Base-by-base conservation (phyloP, 306 rosid species). In the Acacia confusa region DNA sequence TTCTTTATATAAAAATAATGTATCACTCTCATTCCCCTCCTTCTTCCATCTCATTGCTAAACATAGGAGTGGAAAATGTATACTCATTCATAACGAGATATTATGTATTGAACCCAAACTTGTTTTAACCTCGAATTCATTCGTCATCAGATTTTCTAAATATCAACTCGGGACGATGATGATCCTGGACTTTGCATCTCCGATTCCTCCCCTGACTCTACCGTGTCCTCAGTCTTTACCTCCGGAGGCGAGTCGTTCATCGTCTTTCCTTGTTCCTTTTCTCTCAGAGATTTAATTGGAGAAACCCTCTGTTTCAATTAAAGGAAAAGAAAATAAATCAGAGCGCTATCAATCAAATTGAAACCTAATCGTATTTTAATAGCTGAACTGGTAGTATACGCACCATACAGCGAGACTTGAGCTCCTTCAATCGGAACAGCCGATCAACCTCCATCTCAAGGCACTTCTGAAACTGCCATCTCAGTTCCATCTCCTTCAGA, bases 361-460 rank as follows among this genome's bases (percentile, higher is more conserved):
- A 57, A 82, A 74, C 25, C 34, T 69, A 44, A 44, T 85, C 5
- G 20, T 70, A 28, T 9, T 8, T 20, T 2, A 9, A 67, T 36
- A 16, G 4, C 19, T 16, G 24, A 65, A 65, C 44, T 16, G 7
- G 12, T 20, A 16, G 40, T 36, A 43, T 50, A 78, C 84, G 72
- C 30, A 95, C 99, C 90, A 88, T 82, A 74, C 91, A 84, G 52
- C 86, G 90, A 78, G 83, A 81, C 45, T 87, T 90, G 84, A 93
- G 96, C 78, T 95, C 93, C 80, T 90, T 95, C 82, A 95, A 83
- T 22, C 99, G 79, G 87, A 88, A 95, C 82, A 95, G 57, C 41
- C 94, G 61, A 76, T 95, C 98, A n/a, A 95, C 94, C 81, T 95
- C 92, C 70, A 90, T 92, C 75, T 95, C 99, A 15, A 93, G 81